These are phyloP conservation scores for Xanthoconium stramineum DNA, from an alignment of 768 basidiomycete genomes.

Conservation along the genomic window DNA sequence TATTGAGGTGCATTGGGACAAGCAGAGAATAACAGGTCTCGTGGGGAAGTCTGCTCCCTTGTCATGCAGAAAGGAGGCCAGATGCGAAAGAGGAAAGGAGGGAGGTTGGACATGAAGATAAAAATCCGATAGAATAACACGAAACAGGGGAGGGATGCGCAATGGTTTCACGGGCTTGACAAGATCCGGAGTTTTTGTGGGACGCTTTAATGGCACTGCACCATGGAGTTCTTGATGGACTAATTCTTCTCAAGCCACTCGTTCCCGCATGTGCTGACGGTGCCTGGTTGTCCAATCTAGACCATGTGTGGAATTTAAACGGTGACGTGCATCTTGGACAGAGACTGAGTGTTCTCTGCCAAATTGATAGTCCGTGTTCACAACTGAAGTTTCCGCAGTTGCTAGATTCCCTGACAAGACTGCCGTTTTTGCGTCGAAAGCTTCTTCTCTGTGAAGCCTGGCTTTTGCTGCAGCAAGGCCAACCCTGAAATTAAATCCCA, in stretches of 20 bases:
- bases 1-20: slow-evolving; percentile 75
- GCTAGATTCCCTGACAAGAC: slow-evolving; percentile 38
- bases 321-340: slow-evolving; percentile 65
- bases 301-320: slow-evolving; percentile 67
- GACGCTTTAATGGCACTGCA: slow-evolving; percentile 27
- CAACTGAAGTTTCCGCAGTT: slow-evolving; percentile 32
- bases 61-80: slow-evolving; percentile 65
- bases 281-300: slow-evolving; percentile 67
- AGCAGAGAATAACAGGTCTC: slow-evolving; percentile 75
- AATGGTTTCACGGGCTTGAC: slow-evolving; percentile 36
- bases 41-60: slow-evolving; percentile 65
- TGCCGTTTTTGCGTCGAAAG: slow-evolving; percentile 77
- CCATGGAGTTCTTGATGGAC: slow-evolving; percentile 46
- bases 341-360: slow-evolving; percentile 61
- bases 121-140: slow-evolving; percentile 59
- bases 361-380: slow-evolving; percentile 62
- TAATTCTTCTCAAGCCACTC: slow-evolving; percentile 46
- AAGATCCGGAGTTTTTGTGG: slow-evolving; percentile 40
- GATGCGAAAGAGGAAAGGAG: slow-evolving; percentile 50
- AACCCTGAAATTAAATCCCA: slow-evolving; percentile 71
- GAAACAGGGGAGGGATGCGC: slow-evolving; percentile 63
- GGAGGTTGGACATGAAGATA: slow-evolving; percentile 54
- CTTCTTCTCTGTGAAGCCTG: slow-evolving; percentile 72
- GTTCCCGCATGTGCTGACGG: slow-evolving; percentile 45
- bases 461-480: slow-evolving; percentile 70